Evolutionary conservation across 2,329 filamentous ascomycete species (phyloP).

Genomic region (Microdochium paspali): DNA sequence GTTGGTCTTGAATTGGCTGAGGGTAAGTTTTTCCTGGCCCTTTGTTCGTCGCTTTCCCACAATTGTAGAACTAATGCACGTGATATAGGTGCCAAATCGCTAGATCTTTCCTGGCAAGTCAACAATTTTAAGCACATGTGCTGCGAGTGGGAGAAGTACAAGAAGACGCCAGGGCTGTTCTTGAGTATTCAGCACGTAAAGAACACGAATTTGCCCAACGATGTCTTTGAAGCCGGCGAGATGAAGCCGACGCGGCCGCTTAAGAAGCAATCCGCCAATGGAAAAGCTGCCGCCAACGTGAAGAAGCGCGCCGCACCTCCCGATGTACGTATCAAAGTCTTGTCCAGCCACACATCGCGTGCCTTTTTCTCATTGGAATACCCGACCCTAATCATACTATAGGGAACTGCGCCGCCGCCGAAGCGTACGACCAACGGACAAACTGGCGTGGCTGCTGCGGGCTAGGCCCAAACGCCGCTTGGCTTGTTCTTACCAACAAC

Average conservation of each 20-base stretch:
- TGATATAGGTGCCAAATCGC: constrained; percentile 50
- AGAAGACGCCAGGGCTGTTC: constrained; percentile 59
- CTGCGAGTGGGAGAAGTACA: constrained; percentile 64
- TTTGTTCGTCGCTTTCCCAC: neutral
- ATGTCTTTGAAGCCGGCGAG: constrained; percentile 81
- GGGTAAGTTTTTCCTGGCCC: constrained; percentile 41
- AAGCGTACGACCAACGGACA: neutral
- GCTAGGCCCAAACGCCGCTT: neutral
- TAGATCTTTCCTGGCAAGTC: constrained; percentile 75
- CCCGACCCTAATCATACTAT: neutral
- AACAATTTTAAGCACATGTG: constrained; percentile 81
- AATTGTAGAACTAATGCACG: constrained; percentile 21
- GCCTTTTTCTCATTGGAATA: too few species aligned
- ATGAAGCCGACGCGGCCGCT: constrained; percentile 50
- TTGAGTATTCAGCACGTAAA: constrained; percentile 76
- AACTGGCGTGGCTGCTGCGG: neutral
- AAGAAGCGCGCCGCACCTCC: constrained; percentile 38
- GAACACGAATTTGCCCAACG: constrained; percentile 78
- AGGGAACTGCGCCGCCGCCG: neutral
- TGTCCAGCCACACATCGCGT: too few species aligned
- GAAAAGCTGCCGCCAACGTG: constrained; percentile 16
- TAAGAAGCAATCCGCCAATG: constrained; percentile 35
- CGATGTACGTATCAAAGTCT: constrained; percentile 29
- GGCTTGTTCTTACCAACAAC: too few species aligned
- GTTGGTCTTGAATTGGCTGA: constrained; percentile 75